Base-by-base conservation (phyloP, 208 protist genomes). In the Trypanosoma rangeli region DNA sequence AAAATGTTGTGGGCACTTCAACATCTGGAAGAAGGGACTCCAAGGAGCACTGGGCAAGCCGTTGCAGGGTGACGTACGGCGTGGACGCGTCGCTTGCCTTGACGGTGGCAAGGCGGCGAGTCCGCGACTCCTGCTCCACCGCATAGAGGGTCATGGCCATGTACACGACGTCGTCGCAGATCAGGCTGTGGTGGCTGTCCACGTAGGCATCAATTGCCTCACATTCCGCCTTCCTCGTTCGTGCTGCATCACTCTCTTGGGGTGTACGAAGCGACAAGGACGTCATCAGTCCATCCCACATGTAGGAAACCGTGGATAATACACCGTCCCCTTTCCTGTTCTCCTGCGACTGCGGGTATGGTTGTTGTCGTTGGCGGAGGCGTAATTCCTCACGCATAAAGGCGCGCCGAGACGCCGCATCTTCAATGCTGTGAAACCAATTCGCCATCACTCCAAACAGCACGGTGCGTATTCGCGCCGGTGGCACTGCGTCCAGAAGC, bases 331-430 rank as follows among this genome's bases (percentile, higher is more conserved):
- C n/a, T 18, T 24, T 53, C n/a, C 26, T 3, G 4, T 2, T 28
- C 4, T 56, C 18, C 26, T 52, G 42, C 48, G 26, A 2, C 7
- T 44, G 13, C 7, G 8, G 8, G 18, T 28, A 0, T 22, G 44
- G 10, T 29, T 57, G 8, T 39, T 49, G 33, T 37, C 18, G 56
- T 24, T 28, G 24, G 22, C 57, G 49, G 22, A 24, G 66, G 20
- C 66, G 66, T 10, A 71, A 16, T 49, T 71, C 55, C 31, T 71
- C 56, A 56, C 57, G 42, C n/a, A 71, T 56, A 16, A 46, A 52
- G 0, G 56, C 31, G 29, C 66, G 35, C 31, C 62, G 57, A 64
- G 56, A 71, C 35, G 64, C 57, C 3, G 57, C 42, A 22, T 42
- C 57, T 2, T 71, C 56, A 0, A 44, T 24, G 4, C 55, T 56